phyloP scores from a whole-genome alignment of 495 filamentous ascomycete species.

The Penicillium silybi region DNA sequence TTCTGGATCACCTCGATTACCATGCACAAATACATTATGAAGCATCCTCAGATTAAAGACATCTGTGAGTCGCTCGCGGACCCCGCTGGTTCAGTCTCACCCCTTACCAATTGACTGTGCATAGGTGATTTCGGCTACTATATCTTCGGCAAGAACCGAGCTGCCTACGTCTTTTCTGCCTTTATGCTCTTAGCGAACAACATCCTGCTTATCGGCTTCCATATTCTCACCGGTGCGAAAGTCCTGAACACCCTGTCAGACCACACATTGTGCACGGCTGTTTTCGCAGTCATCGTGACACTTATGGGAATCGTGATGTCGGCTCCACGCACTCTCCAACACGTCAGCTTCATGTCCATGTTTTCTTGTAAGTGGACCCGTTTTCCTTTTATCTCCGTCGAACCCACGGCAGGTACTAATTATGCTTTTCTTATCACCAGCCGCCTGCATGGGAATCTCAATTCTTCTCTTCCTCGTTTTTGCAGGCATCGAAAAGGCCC shows the following conservation, averaged over 20 bases:
- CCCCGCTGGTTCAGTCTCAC: not conserved
- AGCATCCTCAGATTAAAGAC: slow-evolving; percentile 42
- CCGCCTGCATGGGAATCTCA: slow-evolving; percentile 41
- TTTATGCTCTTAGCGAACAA: slow-evolving; percentile 43
- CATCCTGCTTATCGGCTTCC: slow-evolving; percentile 37
- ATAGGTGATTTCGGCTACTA: slow-evolving; percentile 40
- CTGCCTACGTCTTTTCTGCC: slow-evolving; percentile 31
- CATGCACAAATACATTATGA: slow-evolving; percentile 49
- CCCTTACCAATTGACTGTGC: not conserved
- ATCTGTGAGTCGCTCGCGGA: slow-evolving; percentile 31
- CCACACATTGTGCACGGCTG: slow-evolving; percentile 34
- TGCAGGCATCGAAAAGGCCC: slow-evolving; percentile 39
- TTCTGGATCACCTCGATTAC: slow-evolving; percentile 45
- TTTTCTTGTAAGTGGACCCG: slow-evolving; percentile 30
- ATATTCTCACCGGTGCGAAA: slow-evolving; percentile 36
- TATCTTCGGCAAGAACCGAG: slow-evolving; percentile 32
- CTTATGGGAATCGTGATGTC: slow-evolving; percentile 42
- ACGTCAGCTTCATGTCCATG: slow-evolving; percentile 46
- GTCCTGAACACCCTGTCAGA: slow-evolving; percentile 35
- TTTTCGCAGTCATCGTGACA: slow-evolving; percentile 30
- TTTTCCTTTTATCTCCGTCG: not conserved
- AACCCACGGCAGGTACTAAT: not conserved
- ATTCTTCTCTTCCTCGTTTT: slow-evolving; percentile 47
- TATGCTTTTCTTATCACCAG: not conserved
- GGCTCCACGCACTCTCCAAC: slow-evolving; percentile 35